phyloP scores from a whole-genome alignment of 148 eudicot species.

The Rhododendron ovatum region DNA sequence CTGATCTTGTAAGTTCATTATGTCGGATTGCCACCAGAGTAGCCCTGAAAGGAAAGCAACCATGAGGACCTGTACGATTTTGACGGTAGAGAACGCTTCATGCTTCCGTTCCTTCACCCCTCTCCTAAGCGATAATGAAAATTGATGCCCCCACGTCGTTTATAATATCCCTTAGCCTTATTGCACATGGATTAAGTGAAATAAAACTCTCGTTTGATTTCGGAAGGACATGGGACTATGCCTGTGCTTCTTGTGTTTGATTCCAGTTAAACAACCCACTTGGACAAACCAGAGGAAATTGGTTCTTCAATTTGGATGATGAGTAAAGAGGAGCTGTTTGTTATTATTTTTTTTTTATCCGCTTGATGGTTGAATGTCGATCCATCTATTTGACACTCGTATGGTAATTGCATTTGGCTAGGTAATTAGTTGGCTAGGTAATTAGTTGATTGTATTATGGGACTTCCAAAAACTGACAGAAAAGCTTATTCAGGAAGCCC shows the following conservation, averaged over 20 bases:
- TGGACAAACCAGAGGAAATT: no score
- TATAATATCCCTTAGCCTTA: background rate
- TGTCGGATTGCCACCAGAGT: conserved; percentile 65
- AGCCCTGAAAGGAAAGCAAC: conserved; percentile 54
- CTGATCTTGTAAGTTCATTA: conserved; percentile 45
- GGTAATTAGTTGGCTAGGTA: no score
- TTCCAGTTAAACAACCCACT: no score
- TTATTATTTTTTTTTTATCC: no score
- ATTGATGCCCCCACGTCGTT: conserved; percentile 76
- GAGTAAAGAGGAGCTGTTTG: no score
- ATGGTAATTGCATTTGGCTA: no score
- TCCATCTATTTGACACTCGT: no score
- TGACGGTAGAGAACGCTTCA: conserved; percentile 45
- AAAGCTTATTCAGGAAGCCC: conserved; percentile 40
- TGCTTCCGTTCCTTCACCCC: conserved; percentile 69
- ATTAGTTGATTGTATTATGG: no score
- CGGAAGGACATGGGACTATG: no score
- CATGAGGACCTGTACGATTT: conserved; percentile 39
- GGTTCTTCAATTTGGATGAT: no score
- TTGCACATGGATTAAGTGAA: background rate
- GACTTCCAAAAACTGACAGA: conserved; percentile 39
- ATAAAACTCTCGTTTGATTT: background rate
- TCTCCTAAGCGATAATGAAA: conserved; percentile 44
- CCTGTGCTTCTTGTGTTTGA: no score
- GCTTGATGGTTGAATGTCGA: no score